Evolutionary conservation across 441 rosid genomes (phyloP), one percentile per base, ranked within the genome.

Genomic region (Gossypium laxum): DNA sequence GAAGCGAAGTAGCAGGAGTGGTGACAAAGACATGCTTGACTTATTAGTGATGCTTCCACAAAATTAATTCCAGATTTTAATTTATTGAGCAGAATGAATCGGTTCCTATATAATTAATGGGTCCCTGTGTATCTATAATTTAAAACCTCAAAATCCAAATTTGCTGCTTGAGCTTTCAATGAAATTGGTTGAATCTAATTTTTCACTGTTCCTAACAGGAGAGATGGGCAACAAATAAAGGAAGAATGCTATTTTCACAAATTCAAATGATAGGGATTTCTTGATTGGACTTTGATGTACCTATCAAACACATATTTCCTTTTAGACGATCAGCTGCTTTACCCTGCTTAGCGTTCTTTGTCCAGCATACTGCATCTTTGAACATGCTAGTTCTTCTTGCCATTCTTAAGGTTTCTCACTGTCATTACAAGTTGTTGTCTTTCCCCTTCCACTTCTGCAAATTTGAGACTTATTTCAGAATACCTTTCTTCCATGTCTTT

Each of bases 371-470:
- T 38, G 68, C 57, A 26, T 71, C 76, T 59, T 63, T 72, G 77
- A 70, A 56, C 71, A 66, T 73, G 82, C 84, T 87, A 91, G 68
- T 76, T 83, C 78, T 64, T 72, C 64, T 72, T 72, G 34, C 64
- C 45, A 34, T 64, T 72, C 75, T 72, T 72, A 47, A 72, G 84
- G 72, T 83, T 83, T 21, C 84, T 71, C 24, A 81, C 77, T 0
- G 78, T 75, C 86, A 83, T 83, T 69, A 83, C 86, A 26, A 83
- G 84, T 67, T 77, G 74, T 52, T 81, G 82, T 76, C 86, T 75
- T 72, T 81, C 84, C 24, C 84, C 78, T 77, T 83, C 86, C 1
- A 83, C 86, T 69, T 76, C 82, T 43, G 86, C 86, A 66, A 83
- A 83, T 66, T 76, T 79, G 50, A 83, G 84, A 43, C 86, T 83